These are phyloP conservation scores for Hanseniaspora thailandica DNA, from an alignment of 805 yeast genomes.

Conservation along the genomic window DNA sequence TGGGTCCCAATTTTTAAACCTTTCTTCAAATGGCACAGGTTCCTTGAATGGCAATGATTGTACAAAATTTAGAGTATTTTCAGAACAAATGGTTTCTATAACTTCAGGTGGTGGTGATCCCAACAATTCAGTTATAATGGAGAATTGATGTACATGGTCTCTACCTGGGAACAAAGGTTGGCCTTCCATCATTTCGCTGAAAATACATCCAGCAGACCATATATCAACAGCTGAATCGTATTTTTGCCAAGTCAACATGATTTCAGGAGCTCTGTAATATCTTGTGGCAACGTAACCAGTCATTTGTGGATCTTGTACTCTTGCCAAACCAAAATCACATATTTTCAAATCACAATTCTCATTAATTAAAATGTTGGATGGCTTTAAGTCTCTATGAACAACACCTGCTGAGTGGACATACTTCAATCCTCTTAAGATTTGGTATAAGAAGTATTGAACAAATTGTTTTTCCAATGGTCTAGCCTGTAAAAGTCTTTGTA, in stretches of 20 bases:
- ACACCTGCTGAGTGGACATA: slow-evolving; percentile 89
- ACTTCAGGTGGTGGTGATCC: slow-evolving; percentile 97
- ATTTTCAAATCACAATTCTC: slow-evolving; percentile 86
- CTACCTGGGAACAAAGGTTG: slow-evolving; percentile 95
- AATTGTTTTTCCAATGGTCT: slow-evolving; percentile 93
- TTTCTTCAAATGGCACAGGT: slow-evolving; percentile 74
- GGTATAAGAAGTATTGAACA: slow-evolving; percentile 92
- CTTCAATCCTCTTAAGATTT: slow-evolving; percentile 78
- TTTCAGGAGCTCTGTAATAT: slow-evolving; percentile 95
- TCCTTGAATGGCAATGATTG: slow-evolving; percentile 86
- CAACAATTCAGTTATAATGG: slow-evolving; percentile 86
- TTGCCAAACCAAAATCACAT: slow-evolving; percentile 89
- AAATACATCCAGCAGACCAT: slow-evolving; percentile 96
- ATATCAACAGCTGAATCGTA: slow-evolving; percentile 94
- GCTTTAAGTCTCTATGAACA: slow-evolving; percentile 79
- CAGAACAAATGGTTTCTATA: slow-evolving; percentile 89
- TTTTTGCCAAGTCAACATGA: slow-evolving; percentile 97
- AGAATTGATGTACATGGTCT: slow-evolving; percentile 96
- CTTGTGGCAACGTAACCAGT: slow-evolving; percentile 95
- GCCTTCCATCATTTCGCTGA: slow-evolving; percentile 95
- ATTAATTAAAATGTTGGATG: slow-evolving; percentile 70
- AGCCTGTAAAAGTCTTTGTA: slow-evolving; percentile 79
- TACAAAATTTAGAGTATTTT: slow-evolving; percentile 87
- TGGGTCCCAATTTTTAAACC: slow-evolving; percentile 69
- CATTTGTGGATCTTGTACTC: slow-evolving; percentile 98